Evolutionary conservation across 305 asterid species (phyloP), one percentile per base, ranked within the genome.

Genomic region (Fraxinus sp.): DNA sequence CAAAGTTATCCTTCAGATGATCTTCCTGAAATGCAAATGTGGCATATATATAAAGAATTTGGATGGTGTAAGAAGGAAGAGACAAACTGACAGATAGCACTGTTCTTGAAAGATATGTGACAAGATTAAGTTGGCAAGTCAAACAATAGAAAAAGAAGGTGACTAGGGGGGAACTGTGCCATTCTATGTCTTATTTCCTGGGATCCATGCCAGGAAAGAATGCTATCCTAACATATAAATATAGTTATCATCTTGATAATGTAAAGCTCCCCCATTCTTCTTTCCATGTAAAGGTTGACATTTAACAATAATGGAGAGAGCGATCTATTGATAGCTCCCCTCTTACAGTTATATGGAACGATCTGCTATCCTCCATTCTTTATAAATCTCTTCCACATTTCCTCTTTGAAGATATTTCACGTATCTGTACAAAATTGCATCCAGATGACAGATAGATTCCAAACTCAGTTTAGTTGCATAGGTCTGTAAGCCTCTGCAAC

Each of bases 1-100:
- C 84, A 84, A 85, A 89, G 85, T 86, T 52, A 79, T 75, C 85
- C 64, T 83, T 86, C 89, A 84, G 85, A 81, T 86, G 62, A 88
- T 74, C 62, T 55, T 77, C 83, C 73, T 30, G 77, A 79, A 55
- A 83, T 20, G 59, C 64, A 83, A 87, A 78, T 18, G 52, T 13
- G 68, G 79, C 59, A 70, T 18, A 75, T 82, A 18, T 82, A 79
- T 13, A 86, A 81, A 33, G 59, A 71, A 80, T 22, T 10, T 11
- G 26, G 77, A 52, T 59, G 79, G 59, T 68, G 62, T 66, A 36
- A 22, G 26, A 28, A 43, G 13, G 32, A 59, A 70, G 43, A 75
- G 33, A 39, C 66, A 72, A 72, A 59, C 39, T 73, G 66, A 4
- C 77, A 82, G 72, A 32, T 7, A 62, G 72, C 33, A 18, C 68